phyloP scores from a whole-genome alignment of 306 rosid species.

The Cucumis hystrix region DNA sequence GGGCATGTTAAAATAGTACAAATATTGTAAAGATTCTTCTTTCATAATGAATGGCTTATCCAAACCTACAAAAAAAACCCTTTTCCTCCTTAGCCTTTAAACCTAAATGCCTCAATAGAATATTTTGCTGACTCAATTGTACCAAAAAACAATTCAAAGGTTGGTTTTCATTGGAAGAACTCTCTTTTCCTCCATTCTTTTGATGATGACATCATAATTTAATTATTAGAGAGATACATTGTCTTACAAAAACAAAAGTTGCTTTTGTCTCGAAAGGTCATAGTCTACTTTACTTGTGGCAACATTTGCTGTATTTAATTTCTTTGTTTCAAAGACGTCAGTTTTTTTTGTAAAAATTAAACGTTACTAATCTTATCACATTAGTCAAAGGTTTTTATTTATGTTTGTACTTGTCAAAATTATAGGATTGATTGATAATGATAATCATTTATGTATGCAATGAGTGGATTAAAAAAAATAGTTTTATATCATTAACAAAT shows the following conservation, averaged over 20 bases:
- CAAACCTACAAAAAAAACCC: not conserved
- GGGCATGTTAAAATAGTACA: not conserved
- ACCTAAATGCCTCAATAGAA: not conserved
- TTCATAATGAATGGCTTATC: not conserved
- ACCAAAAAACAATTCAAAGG: not conserved
- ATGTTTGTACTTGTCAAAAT: no score
- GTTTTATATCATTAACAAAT: no score
- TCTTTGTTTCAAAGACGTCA: no score
- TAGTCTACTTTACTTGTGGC: no score
- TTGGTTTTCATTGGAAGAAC: not conserved
- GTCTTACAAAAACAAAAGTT: not conserved
- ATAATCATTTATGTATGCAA: no score
- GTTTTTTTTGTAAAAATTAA: no score
- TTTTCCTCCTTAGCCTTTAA: not conserved
- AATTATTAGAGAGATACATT: not conserved
- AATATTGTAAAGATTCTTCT: not conserved
- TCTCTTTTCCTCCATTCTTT: not conserved
- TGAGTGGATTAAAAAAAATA: no score
- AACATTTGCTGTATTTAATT: no score
- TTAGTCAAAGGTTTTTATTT: no score
- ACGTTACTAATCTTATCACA: no score
- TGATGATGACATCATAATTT: not conserved
- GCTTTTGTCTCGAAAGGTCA: no score
- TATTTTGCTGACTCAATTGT: not conserved
- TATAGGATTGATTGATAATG: no score